Evolutionary conservation across 2,329 filamentous ascomycete species (phyloP), one percentile per base, ranked within the genome.

Genomic region (Mollisiaceae sp.): DNA sequence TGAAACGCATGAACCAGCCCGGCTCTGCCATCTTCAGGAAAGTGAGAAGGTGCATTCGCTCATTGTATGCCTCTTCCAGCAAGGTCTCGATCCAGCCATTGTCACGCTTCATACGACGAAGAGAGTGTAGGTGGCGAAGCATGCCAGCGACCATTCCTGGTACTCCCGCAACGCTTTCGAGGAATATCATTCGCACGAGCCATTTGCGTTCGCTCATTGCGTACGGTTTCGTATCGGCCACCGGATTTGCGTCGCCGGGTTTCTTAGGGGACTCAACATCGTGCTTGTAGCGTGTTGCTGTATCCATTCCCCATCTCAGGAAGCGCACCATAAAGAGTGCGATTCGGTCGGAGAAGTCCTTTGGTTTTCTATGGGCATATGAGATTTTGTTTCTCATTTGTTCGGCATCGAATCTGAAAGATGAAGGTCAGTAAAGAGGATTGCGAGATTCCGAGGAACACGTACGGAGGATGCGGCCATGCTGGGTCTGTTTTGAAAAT

Each of bases 141-240:
- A 97, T 97, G 24, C 93, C 95, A 0, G 91, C 95, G 0, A 98
- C 94, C 93, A 98, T 98, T 8, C 95, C 95, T 0, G 95, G 95
- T 0, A 98, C 95, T 39, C 93, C 95, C 14, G 95, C 95, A 45
- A 99, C 92, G 58, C 90, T 94, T 78, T 99, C 95, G 39, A 99
- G 85, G 78, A 99, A 99, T 71, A 99, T 86, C 75, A 97, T 94
- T 8, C 94, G 86, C 58, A 91, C 86, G 72, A 97, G 83, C 90
- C 95, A 99, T 80, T 98, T 95, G 5, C 89, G 82, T 77, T 97
- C 94, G 0, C 87, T 95, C 83, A 92, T 92, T 39, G 78, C 77
- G 73, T 86, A 97, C 74, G 76, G 89, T 80, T 82, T 86, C 80
- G 60, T 86, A 74, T 64, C 85, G 2, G 64, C 57, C 2, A 77